These are phyloP conservation scores for Onygenales sp. DNA, from an alignment of 2,329 filamentous ascomycete species.

Conservation along the genomic window DNA sequence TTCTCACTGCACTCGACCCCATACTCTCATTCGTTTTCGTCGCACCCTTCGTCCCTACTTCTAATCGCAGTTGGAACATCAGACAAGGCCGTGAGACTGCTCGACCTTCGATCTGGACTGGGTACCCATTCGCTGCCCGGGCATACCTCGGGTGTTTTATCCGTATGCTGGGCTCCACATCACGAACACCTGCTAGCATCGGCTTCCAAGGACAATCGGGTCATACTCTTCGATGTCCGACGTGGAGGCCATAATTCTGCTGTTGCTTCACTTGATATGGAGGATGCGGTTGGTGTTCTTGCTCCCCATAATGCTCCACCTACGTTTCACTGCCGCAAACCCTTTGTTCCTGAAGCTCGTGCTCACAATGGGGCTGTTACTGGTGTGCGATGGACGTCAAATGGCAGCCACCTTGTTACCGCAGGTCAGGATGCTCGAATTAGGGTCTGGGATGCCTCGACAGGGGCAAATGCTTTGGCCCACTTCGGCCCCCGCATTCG, in stretches of 20 bases:
- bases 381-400: conserved; percentile 72
- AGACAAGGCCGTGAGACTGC: conserved; percentile 70
- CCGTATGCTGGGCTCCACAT: conserved; percentile 71
- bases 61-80: conserved; percentile 85
- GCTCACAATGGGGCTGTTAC: conserved; percentile 80
- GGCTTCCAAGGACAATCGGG: conserved; percentile 73
- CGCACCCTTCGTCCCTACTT: conserved; percentile 55
- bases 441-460: conserved; percentile 74
- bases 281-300: conserved; percentile 65
- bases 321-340: conserved; percentile 25
- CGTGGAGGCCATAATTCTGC: conserved; percentile 58
- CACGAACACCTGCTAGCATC: conserved; percentile 72
- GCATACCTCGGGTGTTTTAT: conserved; percentile 56
- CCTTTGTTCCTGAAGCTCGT: conserved; percentile 36
- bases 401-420: conserved; percentile 66
- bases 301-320: conserved; percentile 21
- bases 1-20: conserved; percentile 38
- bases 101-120: conserved; percentile 76
- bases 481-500: conserved; percentile 77
- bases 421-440: conserved; percentile 76
- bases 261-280: conserved; percentile 70
- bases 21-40: conserved; percentile 61
- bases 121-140: conserved; percentile 62
- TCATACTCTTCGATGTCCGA: conserved; percentile 80
- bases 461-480: conserved; percentile 75